Base-by-base conservation (phyloP, 345 rosid genomes). In the Iberis pinnata region DNA sequence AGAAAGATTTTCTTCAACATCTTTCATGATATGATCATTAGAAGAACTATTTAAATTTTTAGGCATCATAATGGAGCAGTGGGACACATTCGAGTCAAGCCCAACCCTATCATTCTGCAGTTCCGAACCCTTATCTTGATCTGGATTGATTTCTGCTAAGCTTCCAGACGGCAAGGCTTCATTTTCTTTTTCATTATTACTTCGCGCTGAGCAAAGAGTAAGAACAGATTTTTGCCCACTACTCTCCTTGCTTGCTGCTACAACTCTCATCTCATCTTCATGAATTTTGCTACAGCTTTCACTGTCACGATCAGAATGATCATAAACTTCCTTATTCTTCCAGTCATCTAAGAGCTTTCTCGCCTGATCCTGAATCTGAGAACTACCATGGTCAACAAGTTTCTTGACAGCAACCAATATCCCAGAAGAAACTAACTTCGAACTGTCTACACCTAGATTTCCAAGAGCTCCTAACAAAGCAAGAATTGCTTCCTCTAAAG, bases 341-440 rank as follows among this genome's bases (percentile, higher is more conserved):
- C 86, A 88, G 68, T 75, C 62, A 75, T 68, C 77, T 46, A 65
- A 69, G 5, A 88, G 72, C 43, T 73, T 78, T 63, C 73, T 77
- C 45, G 95, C 97, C 56, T 64, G 76, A 39, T 81, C 90, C 76
- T 71, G 89, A 69, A 88, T 73, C 54, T 55, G 78, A 42, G 70
- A 72, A 67, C 77, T 77, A 50, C 57, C 63, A 66, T 85, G 94
- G 63, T 73, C 75, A 60, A 81, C 79, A 67, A 92, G 90, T 55
- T 62, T 73, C 75, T 73, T 64, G 53, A 92, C 75, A 14, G 90
- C 75, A 60, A 46, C 71, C 78, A 77, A 80, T 68, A 85, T 70
- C 58, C 89, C 95, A 10, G 95, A 83, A 73, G 96, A 76, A 68
- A 81, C 22, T 6, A 84, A 77, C 62, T 63, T 78, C 31, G 78